Base-by-base conservation (phyloP, 2,329 filamentous ascomycete genomes). In the Ophiocordyceps camponoti-saundersi region DNA sequence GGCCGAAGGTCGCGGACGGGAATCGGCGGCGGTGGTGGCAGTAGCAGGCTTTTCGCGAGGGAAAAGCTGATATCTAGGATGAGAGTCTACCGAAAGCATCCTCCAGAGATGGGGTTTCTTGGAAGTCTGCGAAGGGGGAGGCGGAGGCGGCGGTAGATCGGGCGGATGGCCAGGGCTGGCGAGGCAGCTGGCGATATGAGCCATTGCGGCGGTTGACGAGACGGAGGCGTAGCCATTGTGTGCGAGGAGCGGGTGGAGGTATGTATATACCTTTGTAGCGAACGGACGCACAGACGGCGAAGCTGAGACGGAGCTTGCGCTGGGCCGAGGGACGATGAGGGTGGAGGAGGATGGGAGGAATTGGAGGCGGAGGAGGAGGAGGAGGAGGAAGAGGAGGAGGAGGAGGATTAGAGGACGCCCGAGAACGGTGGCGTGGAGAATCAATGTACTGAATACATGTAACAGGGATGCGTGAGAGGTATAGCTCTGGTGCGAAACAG, bases 151-250 rank as follows among this genome's bases (percentile, higher is more conserved):
- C 53, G 67, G 66, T 68, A 75, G 72, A 70, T 32, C 13, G 3
- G 72, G 68, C 57, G 61, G 66, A 50, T 62, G 57, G 55, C 72
- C 70, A 49, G 60, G 57, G 55, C 70, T 67, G 53, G 71, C 63
- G 64, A 80, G 68, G 59, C 75, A 78, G 55, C 65, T 71, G 59
- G 71, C 73, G 61, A 80, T 79, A 61, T 80, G 77, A 62, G 75
- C 73, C 76, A 80, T 80, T 61, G 60, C 11, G 41, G 26, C n/a
- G 21, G 41, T 23, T 26, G 21, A 7, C 21, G 41, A 43, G 21
- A 43, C 41, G 21, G 12, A 43, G 23, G 5, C 13, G 18, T 29
- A 21, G 26, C 26, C 26, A 29, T 29, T 29, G 26, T 29, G 36
- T 40, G n/a, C 16, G 36, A 39, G n/a, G 18, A n/a, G 36, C 6